Evolutionary conservation across 768 basidiomycete genomes (phyloP).

Genomic region (Lentinus brumalis): DNA sequence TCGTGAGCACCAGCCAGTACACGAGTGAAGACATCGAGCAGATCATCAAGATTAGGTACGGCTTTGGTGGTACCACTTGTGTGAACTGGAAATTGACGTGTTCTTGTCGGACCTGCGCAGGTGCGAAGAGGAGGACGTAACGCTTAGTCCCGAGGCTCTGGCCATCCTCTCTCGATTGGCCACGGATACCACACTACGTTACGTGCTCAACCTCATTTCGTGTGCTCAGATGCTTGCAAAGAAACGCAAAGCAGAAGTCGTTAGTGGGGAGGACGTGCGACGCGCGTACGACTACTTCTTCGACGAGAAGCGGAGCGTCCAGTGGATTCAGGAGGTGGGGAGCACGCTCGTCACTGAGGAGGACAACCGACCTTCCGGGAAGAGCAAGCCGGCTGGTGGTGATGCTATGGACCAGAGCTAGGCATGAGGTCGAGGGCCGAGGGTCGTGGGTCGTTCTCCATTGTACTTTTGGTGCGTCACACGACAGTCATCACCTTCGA

Average conservation of each 20-base stretch:
- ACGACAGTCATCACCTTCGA: neutral
- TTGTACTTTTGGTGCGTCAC: constrained; percentile 14
- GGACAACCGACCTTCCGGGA: constrained; percentile 34
- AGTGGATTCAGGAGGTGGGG: constrained; percentile 88
- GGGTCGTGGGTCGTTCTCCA: neutral
- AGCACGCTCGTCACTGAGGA: constrained; percentile 77
- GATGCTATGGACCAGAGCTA: constrained; percentile 41
- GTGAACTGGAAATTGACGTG: neutral
- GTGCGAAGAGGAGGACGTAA: constrained; percentile 95
- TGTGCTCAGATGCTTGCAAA: constrained; percentile 85
- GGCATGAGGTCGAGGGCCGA: neutral
- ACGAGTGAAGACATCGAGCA: constrained; percentile 80
- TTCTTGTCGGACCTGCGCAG: constrained; percentile 37
- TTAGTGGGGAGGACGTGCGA: constrained; percentile 84
- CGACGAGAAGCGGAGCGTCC: constrained; percentile 90
- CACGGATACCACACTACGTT: constrained; percentile 85
- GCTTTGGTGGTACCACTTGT: neutral
- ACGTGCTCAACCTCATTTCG: constrained; percentile 93
- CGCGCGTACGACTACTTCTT: constrained; percentile 88
- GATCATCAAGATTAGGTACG: constrained; percentile 90
- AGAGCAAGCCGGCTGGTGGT: neutral
- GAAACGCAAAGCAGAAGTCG: constrained; percentile 77
- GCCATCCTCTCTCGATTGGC: constrained; percentile 90
- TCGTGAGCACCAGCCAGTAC: constrained; percentile 93
- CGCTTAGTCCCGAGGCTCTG: constrained; percentile 69